These are phyloP conservation scores for Pyrenophora seminiperda DNA, from an alignment of 2,329 filamentous ascomycete species.

Conservation along the genomic window DNA sequence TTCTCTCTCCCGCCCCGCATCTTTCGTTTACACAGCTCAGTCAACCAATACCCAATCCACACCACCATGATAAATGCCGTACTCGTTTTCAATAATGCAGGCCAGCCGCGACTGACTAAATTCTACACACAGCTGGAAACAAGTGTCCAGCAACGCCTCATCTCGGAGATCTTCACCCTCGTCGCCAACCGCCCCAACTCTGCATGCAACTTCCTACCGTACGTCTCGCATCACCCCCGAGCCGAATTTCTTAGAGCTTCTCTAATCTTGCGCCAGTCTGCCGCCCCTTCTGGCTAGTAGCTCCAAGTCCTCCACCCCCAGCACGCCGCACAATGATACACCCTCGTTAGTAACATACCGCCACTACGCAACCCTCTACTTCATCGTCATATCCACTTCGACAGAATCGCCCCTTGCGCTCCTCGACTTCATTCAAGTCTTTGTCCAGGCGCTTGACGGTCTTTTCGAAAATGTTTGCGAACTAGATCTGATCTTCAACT, in stretches of 20 bases:
- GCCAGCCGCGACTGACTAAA: slow-evolving; percentile 93
- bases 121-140: slow-evolving; percentile 99
- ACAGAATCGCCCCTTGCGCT: slow-evolving; percentile 95
- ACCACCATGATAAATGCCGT: slow-evolving; percentile 92
- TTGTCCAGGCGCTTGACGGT: slow-evolving; percentile 91
- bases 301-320: slow-evolving; percentile 50
- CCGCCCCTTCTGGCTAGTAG: slow-evolving; percentile 65
- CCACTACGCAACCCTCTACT: slow-evolving; percentile 97
- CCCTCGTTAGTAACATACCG: slow-evolving; percentile 97
- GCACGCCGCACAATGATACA: slow-evolving; percentile 77
- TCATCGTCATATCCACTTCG: slow-evolving; percentile 95
- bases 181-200: slow-evolving; percentile 90
- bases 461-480: slow-evolving; percentile 99
- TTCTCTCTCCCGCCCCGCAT: slow-evolving; percentile 12
- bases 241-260: neutral
- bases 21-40: neutral
- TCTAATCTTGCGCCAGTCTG: slow-evolving; percentile 61
- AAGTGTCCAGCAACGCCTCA: slow-evolving; percentile 92
- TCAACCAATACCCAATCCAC: neutral
- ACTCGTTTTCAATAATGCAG: slow-evolving; percentile 97
- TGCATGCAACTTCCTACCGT: slow-evolving; percentile 94
- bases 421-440: slow-evolving; percentile 96
- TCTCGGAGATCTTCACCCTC: slow-evolving; percentile 95
- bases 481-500: slow-evolving; percentile 98
- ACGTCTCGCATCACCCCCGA: slow-evolving; percentile 33